Conservation (phyloP, 176 grass and related monocot species). For the Zoysia japonica region DNA sequence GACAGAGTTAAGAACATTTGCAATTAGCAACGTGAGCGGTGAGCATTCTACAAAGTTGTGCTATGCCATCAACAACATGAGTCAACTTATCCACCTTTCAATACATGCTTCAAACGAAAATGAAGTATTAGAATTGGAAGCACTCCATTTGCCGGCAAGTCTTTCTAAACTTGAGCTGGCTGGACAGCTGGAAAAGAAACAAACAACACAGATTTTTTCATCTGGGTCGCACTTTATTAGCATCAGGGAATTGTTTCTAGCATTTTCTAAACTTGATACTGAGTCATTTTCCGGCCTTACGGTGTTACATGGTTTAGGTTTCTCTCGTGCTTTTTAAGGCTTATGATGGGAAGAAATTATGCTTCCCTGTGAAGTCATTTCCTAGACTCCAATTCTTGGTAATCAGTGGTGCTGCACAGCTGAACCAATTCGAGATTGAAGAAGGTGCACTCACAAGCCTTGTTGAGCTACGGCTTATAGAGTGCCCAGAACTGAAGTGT, state of each 20-base stretch:
- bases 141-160: background rate
- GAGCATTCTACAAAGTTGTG: constrained; percentile 4
- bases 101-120: background rate
- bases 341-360: constrained; percentile 20
- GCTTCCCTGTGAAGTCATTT: constrained; percentile 22
- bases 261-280: constrained; percentile 20
- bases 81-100: background rate
- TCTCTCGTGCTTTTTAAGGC: background rate
- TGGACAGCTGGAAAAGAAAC: constrained; percentile 24
- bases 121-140: constrained; percentile 20
- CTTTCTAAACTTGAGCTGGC: background rate
- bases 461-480: rapidly evolving
- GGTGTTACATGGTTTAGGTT: background rate
- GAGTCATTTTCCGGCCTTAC: constrained; percentile 27
- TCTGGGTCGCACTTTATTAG: background rate
- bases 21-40: background rate
- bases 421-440: constrained; percentile 40
- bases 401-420: background rate
- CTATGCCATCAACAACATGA: constrained; percentile 16
- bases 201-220: background rate
- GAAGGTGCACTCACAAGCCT: constrained; percentile 27
- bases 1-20: constrained; percentile 30
- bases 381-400: background rate
- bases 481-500: background rate
- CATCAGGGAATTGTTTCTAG: background rate